Percentiles rank a stretch among this genome's conserved stretches.
Conservation (phyloP, 2,329 filamentous ascomycete species). For the Calonectria hawksworthii region DNA sequence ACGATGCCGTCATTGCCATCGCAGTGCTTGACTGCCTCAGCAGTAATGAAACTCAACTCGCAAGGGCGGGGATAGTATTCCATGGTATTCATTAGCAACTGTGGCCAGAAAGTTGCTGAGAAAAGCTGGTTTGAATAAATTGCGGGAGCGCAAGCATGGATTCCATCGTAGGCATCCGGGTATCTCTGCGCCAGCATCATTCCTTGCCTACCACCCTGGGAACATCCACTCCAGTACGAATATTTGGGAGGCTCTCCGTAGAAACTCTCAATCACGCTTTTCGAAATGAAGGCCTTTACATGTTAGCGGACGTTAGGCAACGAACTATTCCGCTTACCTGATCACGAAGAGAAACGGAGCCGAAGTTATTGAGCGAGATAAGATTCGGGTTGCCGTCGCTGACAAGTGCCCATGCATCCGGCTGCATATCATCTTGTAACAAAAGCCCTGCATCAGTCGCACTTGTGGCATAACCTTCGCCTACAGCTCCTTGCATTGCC, state of each 20-base stretch:
- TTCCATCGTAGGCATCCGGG: slow-evolving; percentile 67
- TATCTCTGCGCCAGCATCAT: slow-evolving; percentile 64
- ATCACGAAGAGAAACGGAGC: slow-evolving; percentile 41
- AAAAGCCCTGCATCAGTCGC: slow-evolving; percentile 39
- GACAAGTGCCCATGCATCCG: slow-evolving; percentile 7
- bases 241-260: slow-evolving; percentile 56
- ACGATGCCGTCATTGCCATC: slow-evolving; percentile 6
- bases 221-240: slow-evolving; percentile 66
- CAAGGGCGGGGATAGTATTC: slow-evolving; percentile 26
- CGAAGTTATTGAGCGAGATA: slow-evolving; percentile 43
- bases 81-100: slow-evolving; percentile 23
- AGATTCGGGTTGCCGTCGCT: slow-evolving; percentile 42
- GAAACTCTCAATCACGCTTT: slow-evolving; percentile 57
- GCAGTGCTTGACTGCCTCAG: not conserved
- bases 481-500: slow-evolving; percentile 34
- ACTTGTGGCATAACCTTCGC: slow-evolving; percentile 36
- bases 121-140: slow-evolving; percentile 41
- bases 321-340: slow-evolving; percentile 32
- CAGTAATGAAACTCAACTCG: slow-evolving; percentile 13
- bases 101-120: slow-evolving; percentile 20
- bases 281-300: slow-evolving; percentile 54
- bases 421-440: not conserved
- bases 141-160: slow-evolving; percentile 62
- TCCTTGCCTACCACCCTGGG: slow-evolving; percentile 69
- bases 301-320: not conserved